phyloP scores from a whole-genome alignment of 768 basidiomycete genomes.

The Zangia roseola region DNA sequence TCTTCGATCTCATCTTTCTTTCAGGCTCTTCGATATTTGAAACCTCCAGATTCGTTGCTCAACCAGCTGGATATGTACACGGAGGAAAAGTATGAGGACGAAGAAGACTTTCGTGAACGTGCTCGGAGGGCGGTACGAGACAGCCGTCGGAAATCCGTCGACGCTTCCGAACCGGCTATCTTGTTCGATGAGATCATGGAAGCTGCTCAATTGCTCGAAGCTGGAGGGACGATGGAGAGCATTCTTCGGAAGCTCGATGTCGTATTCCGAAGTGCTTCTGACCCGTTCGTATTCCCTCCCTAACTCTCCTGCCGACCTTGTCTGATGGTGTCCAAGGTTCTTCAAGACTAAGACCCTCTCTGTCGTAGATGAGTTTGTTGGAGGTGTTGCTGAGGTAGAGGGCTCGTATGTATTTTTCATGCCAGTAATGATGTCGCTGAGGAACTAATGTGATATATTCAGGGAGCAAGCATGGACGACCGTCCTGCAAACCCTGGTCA shows the following conservation, averaged over 20 bases:
- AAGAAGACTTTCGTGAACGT: conserved; percentile 77
- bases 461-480: conserved; percentile 67
- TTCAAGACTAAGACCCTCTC: conserved; percentile 59
- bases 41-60: conserved; percentile 76
- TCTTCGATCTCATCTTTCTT: background rate
- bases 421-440: background rate
- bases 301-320: background rate
- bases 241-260: conserved; percentile 55
- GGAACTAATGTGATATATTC: conserved; percentile 16
- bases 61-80: conserved; percentile 79
- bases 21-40: conserved; percentile 72
- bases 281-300: conserved; percentile 46
- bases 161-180: conserved; percentile 49
- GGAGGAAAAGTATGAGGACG: conserved; percentile 90
- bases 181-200: conserved; percentile 60
- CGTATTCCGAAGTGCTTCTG: conserved; percentile 58
- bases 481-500: conserved; percentile 59
- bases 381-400: conserved; percentile 55
- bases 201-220: conserved; percentile 47
- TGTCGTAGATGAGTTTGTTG: conserved; percentile 64
- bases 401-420: conserved; percentile 55
- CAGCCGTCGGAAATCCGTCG: conserved; percentile 18
- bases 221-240: conserved; percentile 44
- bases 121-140: conserved; percentile 39
- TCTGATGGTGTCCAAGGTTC: conserved; percentile 41